Conservation (phyloP, 352 stramenopile species). For the Plasmopara halstedii region DNA sequence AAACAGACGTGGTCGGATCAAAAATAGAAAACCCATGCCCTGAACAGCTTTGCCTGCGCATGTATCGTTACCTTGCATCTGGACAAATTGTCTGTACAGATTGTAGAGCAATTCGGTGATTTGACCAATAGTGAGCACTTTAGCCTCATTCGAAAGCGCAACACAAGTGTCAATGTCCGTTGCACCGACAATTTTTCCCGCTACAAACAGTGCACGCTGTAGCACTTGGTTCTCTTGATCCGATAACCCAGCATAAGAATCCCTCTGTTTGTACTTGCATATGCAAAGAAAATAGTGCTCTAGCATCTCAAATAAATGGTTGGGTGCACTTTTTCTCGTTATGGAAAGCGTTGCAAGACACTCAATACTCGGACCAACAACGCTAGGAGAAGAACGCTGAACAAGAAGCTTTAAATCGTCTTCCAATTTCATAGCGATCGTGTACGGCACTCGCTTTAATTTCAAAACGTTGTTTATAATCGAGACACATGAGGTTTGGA, state of each 20-base stretch:
- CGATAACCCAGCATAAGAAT: constrained; percentile 30
- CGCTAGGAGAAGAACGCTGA: constrained; percentile 61
- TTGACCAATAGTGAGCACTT: constrained; percentile 35
- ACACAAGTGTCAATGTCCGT: constrained; percentile 56
- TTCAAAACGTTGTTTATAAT: constrained; percentile 62
- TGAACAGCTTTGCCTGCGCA: constrained; percentile 73
- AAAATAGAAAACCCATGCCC: constrained; percentile 77
- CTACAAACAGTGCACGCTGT: constrained; percentile 68
- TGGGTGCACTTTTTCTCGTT: constrained; percentile 32
- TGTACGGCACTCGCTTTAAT: constrained; percentile 40
- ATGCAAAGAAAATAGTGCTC: constrained; percentile 60
- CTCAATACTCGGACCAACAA: constrained; percentile 69
- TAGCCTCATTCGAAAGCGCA: constrained; percentile 17
- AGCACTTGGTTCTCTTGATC: constrained; percentile 36
- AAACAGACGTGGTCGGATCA: constrained; percentile 52
- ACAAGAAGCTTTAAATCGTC: constrained; percentile 58
- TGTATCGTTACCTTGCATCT: constrained; percentile 28
- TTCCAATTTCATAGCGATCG: constrained; percentile 41
- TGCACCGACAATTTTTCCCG: constrained; percentile 53
- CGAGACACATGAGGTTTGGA: constrained; percentile 51
- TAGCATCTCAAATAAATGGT: constrained; percentile 52
- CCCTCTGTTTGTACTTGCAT: constrained; percentile 31
- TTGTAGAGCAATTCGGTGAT: constrained; percentile 61
- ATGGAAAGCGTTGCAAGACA: constrained; percentile 56
- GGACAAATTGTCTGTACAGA: constrained; percentile 43